Evolutionary conservation across 352 stramenopile genomes (phyloP), one percentile per base, ranked within the genome.

Genomic region (Elongisporangium undulatum): DNA sequence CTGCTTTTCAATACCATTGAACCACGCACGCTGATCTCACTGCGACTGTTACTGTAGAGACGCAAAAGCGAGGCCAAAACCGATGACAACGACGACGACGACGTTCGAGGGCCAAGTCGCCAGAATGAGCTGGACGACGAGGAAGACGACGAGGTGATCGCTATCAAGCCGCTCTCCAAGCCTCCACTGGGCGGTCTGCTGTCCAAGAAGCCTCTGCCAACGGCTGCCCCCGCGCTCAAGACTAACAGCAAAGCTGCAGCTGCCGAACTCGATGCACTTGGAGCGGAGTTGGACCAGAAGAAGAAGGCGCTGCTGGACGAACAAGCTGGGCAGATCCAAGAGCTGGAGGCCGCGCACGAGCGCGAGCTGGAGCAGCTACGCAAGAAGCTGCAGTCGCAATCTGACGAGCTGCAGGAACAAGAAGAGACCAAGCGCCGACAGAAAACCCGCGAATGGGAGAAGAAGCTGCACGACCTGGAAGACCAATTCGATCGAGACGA

Each of bases 401-500:
- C 83, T 1, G 73, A 90, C 6, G 74, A 85, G n/a, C 38, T 79
- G 2, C 61, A 87, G 53, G 74, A 88, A 16, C 66, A 84, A 8
- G 72, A 87, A 49, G 79, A 85, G 12, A 59, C 60, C 53, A 87
- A 75, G 39, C 51, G 85, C 10, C 90, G 88, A 49, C 77, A 89
- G 34, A 63, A 75, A 19, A 87, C 82, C 29, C 69, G 68, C 17
- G 80, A 91, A 49, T 63, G 86, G 4, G 75, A 87, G n/a, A 90
- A 84, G 58, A 87, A 87, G 51, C 64, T 74, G 21, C 79, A 84
- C 38, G 77, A 89, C 19, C 59, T 92, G 15, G 81, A 92, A 60
- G 79, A 86, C 38, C 73, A 88, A 41, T 85, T 82, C 34, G 81
- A 91, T 58, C 75, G 70, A 54, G 77, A 88, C 23, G 77, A 91